Evolutionary conservation across 306 rosid species (phyloP), one percentile per base, ranked within the genome.

Genomic region (Cajanus cajan): DNA sequence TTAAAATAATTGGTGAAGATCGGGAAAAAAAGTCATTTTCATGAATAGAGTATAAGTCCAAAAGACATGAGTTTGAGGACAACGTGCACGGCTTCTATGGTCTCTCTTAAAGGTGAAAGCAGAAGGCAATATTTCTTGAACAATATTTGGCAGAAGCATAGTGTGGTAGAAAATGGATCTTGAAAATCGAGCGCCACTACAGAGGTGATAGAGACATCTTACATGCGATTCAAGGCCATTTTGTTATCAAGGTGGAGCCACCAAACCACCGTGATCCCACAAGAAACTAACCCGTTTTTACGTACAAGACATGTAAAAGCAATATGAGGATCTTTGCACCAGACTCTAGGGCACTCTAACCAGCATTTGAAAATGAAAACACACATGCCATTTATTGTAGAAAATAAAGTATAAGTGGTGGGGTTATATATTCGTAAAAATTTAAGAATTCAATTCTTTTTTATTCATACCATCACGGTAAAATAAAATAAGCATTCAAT

Each of bases 131-230:
- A 28, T 31, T 15, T 34, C 14, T 15, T 64, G 59, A 58, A 50
- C 59, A 43, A 45, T 45, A 18, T 50, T 16, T 52, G 28, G 24
- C n/a, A 69, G 39, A 78, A 68, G 47, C 40, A 33, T 74, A 68
- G 65, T 69, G 84, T 84, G 78, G 78, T 75, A 84, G 40, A 80
- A 84, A 52, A 63, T 75, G 76, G 75, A 75, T 65, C 79, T 76
- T 47, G 33, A 73, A 84, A 69, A 69, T 28, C 39, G 68, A 76
- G 78, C 74, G 76, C 3, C 58, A 24, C 16, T 34, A 47, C 64
- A 74, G 24, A 67, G 63, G 10, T 71, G 84, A 80, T 34, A 74
- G 78, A 10, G 82, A 83, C 81, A 73, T 10, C 24, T 73, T 73
- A 54, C 55, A 79, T 47, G 77, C 55, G 43, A 58, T 50, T 79